Conservation (phyloP, 352 stramenopile genomes). For the Phytophthora cajani region DNA sequence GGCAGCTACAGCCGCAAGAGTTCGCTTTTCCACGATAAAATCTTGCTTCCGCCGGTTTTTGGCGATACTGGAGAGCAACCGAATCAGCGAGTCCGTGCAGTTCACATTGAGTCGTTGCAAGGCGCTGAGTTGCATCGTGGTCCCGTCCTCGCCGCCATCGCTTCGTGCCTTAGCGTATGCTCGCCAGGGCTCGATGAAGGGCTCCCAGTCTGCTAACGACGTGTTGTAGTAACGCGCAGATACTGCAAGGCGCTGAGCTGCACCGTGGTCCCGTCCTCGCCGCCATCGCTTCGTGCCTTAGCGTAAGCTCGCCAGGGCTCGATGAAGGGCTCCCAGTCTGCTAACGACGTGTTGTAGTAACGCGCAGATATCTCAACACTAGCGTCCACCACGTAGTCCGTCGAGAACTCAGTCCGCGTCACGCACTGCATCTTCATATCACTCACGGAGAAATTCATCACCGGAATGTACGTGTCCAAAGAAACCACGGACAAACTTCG, state of each 20-base stretch:
- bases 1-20: conserved; percentile 75
- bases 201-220: conserved; percentile 87
- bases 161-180: conserved; percentile 72
- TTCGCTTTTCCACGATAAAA: conserved; percentile 76
- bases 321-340: conserved; percentile 89
- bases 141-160: conserved; percentile 57
- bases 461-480: conserved; percentile 89
- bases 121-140: conserved; percentile 79
- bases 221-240: conserved; percentile 91
- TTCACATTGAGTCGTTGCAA: conserved; percentile 91
- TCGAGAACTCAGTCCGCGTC: conserved; percentile 73
- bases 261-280: conserved; percentile 64
- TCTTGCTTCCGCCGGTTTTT: conserved; percentile 82
- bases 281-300: conserved; percentile 63
- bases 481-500: conserved; percentile 87
- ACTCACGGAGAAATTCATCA: conserved; percentile 89
- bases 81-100: conserved; percentile 84
- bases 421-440: conserved; percentile 83
- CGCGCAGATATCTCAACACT: conserved; percentile 82
- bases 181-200: conserved; percentile 87
- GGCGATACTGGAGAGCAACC: conserved; percentile 79
- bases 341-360: conserved; percentile 90
- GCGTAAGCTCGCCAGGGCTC: conserved; percentile 86
- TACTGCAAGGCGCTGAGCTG: conserved; percentile 86
- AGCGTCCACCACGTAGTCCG: conserved; percentile 72